Evolutionary conservation across 345 rosid species (phyloP).

Genomic region (Barbarea vulgaris): DNA sequence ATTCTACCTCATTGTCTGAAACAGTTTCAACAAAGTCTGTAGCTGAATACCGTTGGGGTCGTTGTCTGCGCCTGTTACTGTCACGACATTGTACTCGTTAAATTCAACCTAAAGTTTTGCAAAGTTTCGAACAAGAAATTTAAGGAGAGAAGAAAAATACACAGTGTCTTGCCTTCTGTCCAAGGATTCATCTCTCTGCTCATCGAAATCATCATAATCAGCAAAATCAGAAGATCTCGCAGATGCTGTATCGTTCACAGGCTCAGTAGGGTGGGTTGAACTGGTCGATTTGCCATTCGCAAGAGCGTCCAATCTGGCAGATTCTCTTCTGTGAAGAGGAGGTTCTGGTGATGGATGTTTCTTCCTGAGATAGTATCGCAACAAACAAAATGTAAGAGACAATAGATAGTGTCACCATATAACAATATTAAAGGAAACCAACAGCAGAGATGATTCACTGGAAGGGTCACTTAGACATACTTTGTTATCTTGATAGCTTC

Average conservation of each 20-base stretch:
- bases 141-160: conserved; percentile 18
- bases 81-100: conserved; percentile 18
- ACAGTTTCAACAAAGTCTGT: conserved; percentile 82
- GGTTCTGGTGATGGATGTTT: conserved; percentile 89
- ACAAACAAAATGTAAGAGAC: conserved; percentile 24
- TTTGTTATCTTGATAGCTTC: conserved; percentile 97
- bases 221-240: conserved; percentile 71
- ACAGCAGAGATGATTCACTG: conserved; percentile 21
- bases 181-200: conserved; percentile 58
- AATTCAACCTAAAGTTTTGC: neutral
- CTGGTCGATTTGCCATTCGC: conserved; percentile 68
- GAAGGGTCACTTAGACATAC: conserved; percentile 45
- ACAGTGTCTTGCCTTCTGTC: conserved; percentile 67
- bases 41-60: conserved; percentile 87
- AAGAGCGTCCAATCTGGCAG: conserved; percentile 67
- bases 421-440: conserved; percentile 1
- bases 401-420: neutral
- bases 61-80: conserved; percentile 82
- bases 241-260: conserved; percentile 51
- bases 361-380: conserved; percentile 49
- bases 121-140: neutral
- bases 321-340: conserved; percentile 62
- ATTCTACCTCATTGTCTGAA: conserved; percentile 86
- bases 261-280: conserved; percentile 51
- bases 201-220: conserved; percentile 72